phyloP scores from a whole-genome alignment of 208 protist species.

The Phytomonas serpens region DNA sequence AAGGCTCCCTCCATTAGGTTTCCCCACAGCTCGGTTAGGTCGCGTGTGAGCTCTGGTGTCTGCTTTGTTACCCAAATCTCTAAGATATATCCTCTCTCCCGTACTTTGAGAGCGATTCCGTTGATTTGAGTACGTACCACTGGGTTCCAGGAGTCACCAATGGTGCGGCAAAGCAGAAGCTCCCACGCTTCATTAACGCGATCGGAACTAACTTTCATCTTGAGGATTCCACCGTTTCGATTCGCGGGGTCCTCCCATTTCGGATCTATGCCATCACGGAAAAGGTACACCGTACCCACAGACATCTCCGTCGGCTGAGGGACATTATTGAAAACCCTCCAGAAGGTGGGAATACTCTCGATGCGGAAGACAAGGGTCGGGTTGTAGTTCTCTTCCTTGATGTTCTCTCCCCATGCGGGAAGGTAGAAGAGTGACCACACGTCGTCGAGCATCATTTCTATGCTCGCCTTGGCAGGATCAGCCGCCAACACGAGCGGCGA shows the following conservation, averaged over 20 bases:
- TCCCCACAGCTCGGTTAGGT: slow-evolving; percentile 56
- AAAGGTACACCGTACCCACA: slow-evolving; percentile 90
- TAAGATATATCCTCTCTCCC: slow-evolving; percentile 55
- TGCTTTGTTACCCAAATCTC: slow-evolving; percentile 81
- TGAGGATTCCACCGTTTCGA: slow-evolving; percentile 77
- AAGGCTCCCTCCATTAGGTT: slow-evolving; percentile 46
- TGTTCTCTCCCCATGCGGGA: slow-evolving; percentile 38
- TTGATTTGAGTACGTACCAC: slow-evolving; percentile 63
- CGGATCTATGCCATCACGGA: slow-evolving; percentile 93
- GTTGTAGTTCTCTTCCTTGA: slow-evolving; percentile 75
- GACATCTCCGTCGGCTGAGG: slow-evolving; percentile 59
- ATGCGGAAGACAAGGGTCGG: slow-evolving; percentile 73
- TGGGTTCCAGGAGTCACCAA: slow-evolving; percentile 76
- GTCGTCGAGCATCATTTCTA: slow-evolving; percentile 60
- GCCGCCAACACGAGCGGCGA: slow-evolving; percentile 49
- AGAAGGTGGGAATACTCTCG: slow-evolving; percentile 78
- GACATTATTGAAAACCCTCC: slow-evolving; percentile 93
- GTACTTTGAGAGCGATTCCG: slow-evolving; percentile 75
- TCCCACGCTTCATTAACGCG: slow-evolving; percentile 75
- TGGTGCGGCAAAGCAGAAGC: slow-evolving; percentile 66
- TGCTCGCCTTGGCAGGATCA: slow-evolving; percentile 27
- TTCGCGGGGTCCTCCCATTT: slow-evolving; percentile 94
- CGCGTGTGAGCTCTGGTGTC: slow-evolving; percentile 41
- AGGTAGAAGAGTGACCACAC: slow-evolving; percentile 82
- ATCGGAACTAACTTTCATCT: slow-evolving; percentile 30